A percentile compares a stretch with the other conserved stretches of the same genome.
Evolutionary conservation across 768 basidiomycete genomes (phyloP).

Genomic region (Erythrobasidium yunnanense): DNA sequence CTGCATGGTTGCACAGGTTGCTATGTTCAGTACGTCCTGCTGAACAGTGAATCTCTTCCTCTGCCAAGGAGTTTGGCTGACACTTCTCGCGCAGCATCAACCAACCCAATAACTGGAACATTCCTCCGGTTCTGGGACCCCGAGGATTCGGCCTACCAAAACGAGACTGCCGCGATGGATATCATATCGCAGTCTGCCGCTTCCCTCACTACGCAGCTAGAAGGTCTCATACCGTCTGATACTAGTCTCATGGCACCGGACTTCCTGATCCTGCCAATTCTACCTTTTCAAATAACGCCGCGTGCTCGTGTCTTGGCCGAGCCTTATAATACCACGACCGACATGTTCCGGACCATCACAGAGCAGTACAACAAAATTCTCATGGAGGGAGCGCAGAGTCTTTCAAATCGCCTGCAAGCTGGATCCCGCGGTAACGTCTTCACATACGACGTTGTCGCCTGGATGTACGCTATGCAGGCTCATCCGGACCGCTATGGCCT

Average conservation of each 20-base stretch:
- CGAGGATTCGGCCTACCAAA: background rate
- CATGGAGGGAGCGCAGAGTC: background rate
- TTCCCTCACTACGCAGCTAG: background rate
- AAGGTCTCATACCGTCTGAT: background rate
- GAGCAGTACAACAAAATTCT: constrained; percentile 10
- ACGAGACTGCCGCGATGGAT: background rate
- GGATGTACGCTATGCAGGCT: background rate
- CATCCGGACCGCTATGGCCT: background rate
- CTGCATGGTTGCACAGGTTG: too few relatives aligned
- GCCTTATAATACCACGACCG: background rate
- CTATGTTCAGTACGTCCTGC: constrained; percentile 19
- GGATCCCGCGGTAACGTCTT: constrained; percentile 18
- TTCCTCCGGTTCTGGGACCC: background rate
- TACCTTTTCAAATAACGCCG: constrained; percentile 17
- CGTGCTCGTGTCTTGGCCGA: background rate
- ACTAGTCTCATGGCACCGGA: background rate
- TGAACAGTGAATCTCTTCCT: background rate
- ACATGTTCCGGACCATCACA: background rate
- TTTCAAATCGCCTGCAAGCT: background rate
- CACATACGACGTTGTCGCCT: constrained; percentile 19
- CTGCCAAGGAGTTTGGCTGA: too few relatives aligned
- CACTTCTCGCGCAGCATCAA: background rate
- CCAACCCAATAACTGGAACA: constrained; percentile 7
- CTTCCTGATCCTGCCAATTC: constrained; percentile 17
- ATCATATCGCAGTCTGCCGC: constrained; percentile 5